Percentiles rank a stretch among this genome's conserved stretches.
Evolutionary conservation across 257 asterid genomes (phyloP).

Genomic region (Solanum lignicaule): DNA sequence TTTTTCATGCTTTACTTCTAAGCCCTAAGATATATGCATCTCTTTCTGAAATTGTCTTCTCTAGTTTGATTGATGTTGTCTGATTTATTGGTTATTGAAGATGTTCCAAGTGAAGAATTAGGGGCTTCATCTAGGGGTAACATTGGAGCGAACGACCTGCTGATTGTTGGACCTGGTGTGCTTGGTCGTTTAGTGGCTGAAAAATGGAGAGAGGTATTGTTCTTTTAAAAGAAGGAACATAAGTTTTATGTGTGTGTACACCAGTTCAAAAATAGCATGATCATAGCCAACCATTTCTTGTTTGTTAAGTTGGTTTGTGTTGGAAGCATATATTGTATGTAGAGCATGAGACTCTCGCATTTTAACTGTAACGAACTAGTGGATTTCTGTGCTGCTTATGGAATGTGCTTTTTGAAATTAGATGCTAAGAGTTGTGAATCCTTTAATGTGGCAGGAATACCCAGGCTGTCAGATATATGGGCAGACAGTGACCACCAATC

Average conservation of each 20-base stretch:
- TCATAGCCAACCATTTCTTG: neutral
- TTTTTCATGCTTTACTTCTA: neutral
- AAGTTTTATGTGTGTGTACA: neutral
- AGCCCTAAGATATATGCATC: neutral
- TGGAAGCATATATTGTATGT: neutral
- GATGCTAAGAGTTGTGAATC: neutral
- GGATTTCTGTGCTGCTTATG: neutral
- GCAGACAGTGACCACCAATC: constrained; percentile 63
- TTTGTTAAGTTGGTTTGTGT: neutral
- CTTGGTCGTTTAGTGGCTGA: constrained; percentile 89
- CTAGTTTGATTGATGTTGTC: neutral
- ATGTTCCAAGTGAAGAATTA: constrained; percentile 30
- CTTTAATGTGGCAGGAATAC: constrained; percentile 43
- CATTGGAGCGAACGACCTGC: constrained; percentile 65
- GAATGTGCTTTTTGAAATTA: neutral
- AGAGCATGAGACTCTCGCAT: neutral
- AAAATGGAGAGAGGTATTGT: constrained; percentile 75
- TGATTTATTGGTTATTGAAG: constrained; percentile 17
- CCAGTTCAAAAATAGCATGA: neutral
- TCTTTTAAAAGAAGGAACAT: neutral
- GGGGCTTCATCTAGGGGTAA: constrained; percentile 34
- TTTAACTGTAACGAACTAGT: neutral
- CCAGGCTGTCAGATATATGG: constrained; percentile 73
- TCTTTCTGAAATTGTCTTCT: neutral
- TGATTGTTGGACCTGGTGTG: constrained; percentile 97